Evolutionary conservation across 306 rosid genomes (phyloP).

Genomic region (Glycine latifolia): DNA sequence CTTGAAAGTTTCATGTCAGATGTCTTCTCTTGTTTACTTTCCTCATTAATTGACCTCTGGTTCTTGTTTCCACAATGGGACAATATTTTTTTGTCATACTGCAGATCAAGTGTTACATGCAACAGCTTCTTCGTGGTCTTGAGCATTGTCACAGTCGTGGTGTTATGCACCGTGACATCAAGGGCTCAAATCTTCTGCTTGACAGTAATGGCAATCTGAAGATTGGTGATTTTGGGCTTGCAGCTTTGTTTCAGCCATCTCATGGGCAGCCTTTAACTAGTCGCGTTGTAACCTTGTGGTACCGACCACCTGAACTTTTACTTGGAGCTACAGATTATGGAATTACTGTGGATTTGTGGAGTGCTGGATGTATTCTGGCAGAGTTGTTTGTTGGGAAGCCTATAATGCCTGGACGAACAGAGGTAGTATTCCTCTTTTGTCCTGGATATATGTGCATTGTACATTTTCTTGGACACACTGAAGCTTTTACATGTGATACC

Average conservation of each 20-base stretch:
- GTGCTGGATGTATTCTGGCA: slow-evolving; percentile 91
- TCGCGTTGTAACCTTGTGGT: slow-evolving; percentile 92
- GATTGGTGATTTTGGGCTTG: slow-evolving; percentile 89
- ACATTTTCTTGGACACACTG: slow-evolving; percentile 30
- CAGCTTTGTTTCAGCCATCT: slow-evolving; percentile 60
- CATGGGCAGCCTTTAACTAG: slow-evolving; percentile 80
- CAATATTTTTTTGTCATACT: slow-evolving; percentile 24
- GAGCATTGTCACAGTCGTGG: slow-evolving; percentile 83
- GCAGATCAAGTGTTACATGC: slow-evolving; percentile 87
- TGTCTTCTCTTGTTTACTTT: slow-evolving; percentile 24
- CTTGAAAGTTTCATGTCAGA: slow-evolving; percentile 8
- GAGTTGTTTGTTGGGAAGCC: slow-evolving; percentile 81
- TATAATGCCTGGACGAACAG: slow-evolving; percentile 90
- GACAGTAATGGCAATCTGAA: slow-evolving; percentile 75
- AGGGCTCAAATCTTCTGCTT: slow-evolving; percentile 82
- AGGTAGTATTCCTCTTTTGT: slow-evolving; percentile 60
- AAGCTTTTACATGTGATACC: slow-evolving; percentile 17
- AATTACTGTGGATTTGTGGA: slow-evolving; percentile 85
- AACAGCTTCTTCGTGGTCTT: slow-evolving; percentile 79
- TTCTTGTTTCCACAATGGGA: slow-evolving; percentile 13
- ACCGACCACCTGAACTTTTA: slow-evolving; percentile 90
- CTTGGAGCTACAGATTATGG: slow-evolving; percentile 84
- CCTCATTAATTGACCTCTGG: slow-evolving; percentile 6
- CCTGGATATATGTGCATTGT: slow-evolving; percentile 16
- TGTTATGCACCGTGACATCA: slow-evolving; percentile 89